phyloP scores from a whole-genome alignment of 129 eudicot genomes.

The Flaveria robusta region DNA sequence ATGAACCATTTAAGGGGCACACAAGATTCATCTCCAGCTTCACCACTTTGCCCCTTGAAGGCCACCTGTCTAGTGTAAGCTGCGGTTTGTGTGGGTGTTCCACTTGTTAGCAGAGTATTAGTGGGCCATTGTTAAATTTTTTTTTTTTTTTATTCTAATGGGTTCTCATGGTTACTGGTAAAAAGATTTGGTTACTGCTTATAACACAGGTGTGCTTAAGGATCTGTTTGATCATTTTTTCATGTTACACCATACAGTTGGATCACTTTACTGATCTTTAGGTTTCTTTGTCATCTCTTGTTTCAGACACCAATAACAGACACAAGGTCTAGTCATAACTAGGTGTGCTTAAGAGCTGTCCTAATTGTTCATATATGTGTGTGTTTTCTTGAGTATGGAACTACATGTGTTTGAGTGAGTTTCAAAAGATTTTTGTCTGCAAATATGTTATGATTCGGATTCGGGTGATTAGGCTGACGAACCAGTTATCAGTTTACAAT shows the following conservation, averaged over 20 bases:
- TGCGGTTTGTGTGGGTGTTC: too few species aligned
- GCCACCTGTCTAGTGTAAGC: too few species aligned
- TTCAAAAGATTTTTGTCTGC: background rate
- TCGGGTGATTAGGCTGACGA: background rate
- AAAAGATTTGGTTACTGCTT: background rate
- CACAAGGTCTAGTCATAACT: background rate
- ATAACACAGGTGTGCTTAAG: background rate
- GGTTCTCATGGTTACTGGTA: too few species aligned
- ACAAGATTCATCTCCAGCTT: too few species aligned
- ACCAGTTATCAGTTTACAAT: background rate
- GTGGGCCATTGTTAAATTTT: too few species aligned
- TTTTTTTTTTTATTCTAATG: too few species aligned
- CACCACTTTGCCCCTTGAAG: too few species aligned
- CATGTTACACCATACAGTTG: background rate
- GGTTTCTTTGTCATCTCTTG: background rate
- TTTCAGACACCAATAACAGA: background rate
- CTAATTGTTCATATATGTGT: background rate
- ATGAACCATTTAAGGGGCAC: too few species aligned
- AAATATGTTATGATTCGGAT: background rate
- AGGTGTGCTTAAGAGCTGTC: background rate
- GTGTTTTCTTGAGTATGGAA: background rate
- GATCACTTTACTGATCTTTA: background rate
- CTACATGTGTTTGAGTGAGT: background rate
- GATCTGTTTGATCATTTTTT: too few species aligned
- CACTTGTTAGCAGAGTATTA: too few species aligned